Evolutionary conservation across 1,284 basidiomycete genomes (phyloP).

Genomic region (Papiliotrema fonsecae): DNA sequence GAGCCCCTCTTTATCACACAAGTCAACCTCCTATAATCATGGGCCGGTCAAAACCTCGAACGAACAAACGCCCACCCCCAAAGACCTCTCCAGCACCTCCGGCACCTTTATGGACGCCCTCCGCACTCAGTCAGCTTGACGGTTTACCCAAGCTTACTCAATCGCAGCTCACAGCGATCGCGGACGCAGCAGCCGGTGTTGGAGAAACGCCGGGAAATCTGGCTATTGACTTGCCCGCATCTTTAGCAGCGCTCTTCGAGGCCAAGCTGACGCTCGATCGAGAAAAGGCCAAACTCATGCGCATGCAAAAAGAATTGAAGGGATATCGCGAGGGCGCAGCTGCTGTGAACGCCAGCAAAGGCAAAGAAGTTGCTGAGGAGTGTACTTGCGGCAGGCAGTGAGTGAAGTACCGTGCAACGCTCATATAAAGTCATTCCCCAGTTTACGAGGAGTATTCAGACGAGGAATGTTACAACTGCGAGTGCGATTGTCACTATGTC

Average conservation of each 20-base stretch:
- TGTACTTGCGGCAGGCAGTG: slow-evolving; percentile 38
- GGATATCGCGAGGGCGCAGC: slow-evolving; percentile 37
- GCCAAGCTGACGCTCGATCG: slow-evolving; percentile 46
- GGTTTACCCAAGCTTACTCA: slow-evolving; percentile 38
- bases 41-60: slow-evolving; percentile 42
- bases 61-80: slow-evolving; percentile 38
- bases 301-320: slow-evolving; percentile 47
- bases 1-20: no score
- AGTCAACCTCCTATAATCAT: no score
- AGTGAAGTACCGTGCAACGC: slow-evolving; percentile 10
- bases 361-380: slow-evolving; percentile 34
- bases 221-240: slow-evolving; percentile 41
- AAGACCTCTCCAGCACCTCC: slow-evolving; percentile 10
- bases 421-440: slow-evolving; percentile 1
- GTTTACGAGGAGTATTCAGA: slow-evolving; percentile 32
- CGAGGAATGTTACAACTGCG: slow-evolving; percentile 30
- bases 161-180: slow-evolving; percentile 36
- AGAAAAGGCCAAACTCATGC: slow-evolving; percentile 45
- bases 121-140: slow-evolving; percentile 30
- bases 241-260: slow-evolving; percentile 45
- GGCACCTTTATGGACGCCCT: slow-evolving; percentile 33
- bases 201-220: slow-evolving; percentile 16
- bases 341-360: slow-evolving; percentile 18
- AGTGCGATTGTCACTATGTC: slow-evolving; percentile 20
- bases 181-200: slow-evolving; percentile 37